Base-by-base conservation (phyloP, 139 green algal species). In the Mesotaenium endlicherianum region DNA sequence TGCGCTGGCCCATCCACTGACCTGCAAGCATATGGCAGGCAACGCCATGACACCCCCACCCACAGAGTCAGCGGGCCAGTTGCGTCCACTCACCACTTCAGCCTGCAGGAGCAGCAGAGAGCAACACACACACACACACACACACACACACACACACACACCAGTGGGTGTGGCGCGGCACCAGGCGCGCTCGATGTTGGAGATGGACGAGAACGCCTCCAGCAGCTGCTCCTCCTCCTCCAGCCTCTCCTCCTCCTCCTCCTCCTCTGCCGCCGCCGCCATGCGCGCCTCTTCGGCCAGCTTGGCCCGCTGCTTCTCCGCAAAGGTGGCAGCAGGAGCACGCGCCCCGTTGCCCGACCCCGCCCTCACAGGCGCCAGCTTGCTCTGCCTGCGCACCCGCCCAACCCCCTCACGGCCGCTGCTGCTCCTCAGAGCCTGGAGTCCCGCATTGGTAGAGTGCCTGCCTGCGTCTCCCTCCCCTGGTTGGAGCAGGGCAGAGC, bases 131-230 rank as follows among this genome's bases (percentile, higher is more conserved):
- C 30, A 77, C 34, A 39, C 6, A 43, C 2, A 60, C 5, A 53
- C 14, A 17, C 50, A 49, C 55, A 68, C 49, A 43, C 5, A 70
- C 40, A 70, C 20, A n/a, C 38, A 31, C 75, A n/a, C 41, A 75
- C 68, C 31, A 5, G 45, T 38, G 26, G 42, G 69, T 69, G 34
- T 67, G 3, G 20, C 43, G 11, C 67, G 47, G 71, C 47, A 83
- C 80, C 80, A 86, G 31, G 80, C 80, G 36, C 50, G 85, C 40
- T 86, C 80, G 31, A 86, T 86, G 34, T 55, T 83, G 50, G 80
- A 34, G 40, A 86, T 70, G 30, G 67, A 36, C 41, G 72, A 70
- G 36, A 86, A 86, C 14, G 70, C 43, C 34, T 86, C 80, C 4
- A 86, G 71, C 44, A 86, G 38, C 45, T 80, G 31, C 80, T 82